Conservation (phyloP, 768 basidiomycete genomes). For the Pholiota molesta region DNA sequence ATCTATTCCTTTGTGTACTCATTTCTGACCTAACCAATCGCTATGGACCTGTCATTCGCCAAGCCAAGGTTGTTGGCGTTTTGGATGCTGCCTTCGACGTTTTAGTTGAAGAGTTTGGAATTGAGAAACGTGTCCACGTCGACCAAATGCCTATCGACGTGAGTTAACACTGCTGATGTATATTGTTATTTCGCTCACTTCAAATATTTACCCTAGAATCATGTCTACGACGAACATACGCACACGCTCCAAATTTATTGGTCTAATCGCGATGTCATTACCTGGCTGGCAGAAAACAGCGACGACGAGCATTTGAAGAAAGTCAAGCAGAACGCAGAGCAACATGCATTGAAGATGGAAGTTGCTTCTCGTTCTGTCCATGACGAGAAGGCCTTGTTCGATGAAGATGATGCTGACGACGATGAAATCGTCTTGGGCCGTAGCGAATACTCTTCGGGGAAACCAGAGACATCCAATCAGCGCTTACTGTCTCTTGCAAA, state of each 20-base stretch:
- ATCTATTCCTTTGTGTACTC: constrained; percentile 93
- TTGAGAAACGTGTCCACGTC: constrained; percentile 98
- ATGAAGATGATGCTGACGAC: constrained; percentile 83
- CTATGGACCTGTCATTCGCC: constrained; percentile 94
- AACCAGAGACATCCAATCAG: constrained; percentile 74
- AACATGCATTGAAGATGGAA: constrained; percentile 91
- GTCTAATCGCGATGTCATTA: constrained; percentile 93
- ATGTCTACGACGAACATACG: constrained; percentile 94
- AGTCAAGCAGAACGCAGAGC: constrained; percentile 91
- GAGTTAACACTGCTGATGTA: constrained; percentile 29
- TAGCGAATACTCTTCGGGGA: constrained; percentile 36
- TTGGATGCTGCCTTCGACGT: constrained; percentile 99
- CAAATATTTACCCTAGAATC: constrained; percentile 62
- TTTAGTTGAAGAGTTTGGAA: constrained; percentile 93
- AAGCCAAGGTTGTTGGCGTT: constrained; percentile 94
- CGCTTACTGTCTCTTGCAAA: constrained; percentile 77
- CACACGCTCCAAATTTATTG: constrained; percentile 95
- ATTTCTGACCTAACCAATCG: constrained; percentile 93
- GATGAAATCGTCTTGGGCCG: constrained; percentile 84
- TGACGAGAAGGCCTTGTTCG: constrained; percentile 87
- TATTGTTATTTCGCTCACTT: constrained; percentile 10
- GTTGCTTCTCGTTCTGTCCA: constrained; percentile 83
- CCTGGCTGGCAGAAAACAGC: constrained; percentile 92
- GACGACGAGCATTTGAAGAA: constrained; percentile 96
- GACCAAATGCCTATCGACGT: constrained; percentile 99